A percentile compares a stretch with the other conserved stretches of the same genome.
Evolutionary conservation across 2,329 filamentous ascomycete genomes (phyloP).

Genomic region (Trichoderma koningiopsis): DNA sequence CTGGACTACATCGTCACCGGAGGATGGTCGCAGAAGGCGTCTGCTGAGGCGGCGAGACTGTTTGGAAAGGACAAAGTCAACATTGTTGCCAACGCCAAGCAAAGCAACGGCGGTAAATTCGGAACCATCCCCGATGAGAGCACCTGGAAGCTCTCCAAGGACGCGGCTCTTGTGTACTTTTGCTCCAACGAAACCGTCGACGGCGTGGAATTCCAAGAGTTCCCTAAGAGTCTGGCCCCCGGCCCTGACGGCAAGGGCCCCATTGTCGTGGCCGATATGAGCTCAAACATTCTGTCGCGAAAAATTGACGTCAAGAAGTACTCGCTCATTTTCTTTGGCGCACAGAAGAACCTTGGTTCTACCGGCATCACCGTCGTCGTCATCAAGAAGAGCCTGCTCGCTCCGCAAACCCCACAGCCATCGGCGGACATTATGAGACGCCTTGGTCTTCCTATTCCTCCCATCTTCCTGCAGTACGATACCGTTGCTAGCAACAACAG

Average conservation of each 20-base stretch:
- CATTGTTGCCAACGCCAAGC: slow-evolving; percentile 68
- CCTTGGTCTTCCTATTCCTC: slow-evolving; percentile 75
- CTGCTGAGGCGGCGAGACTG: slow-evolving; percentile 72
- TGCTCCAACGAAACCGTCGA: slow-evolving; percentile 96
- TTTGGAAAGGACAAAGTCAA: slow-evolving; percentile 57
- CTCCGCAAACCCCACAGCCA: slow-evolving; percentile 66
- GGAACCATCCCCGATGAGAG: slow-evolving; percentile 77
- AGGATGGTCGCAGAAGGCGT: slow-evolving; percentile 84
- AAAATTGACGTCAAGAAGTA: slow-evolving; percentile 77
- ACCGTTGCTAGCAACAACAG: slow-evolving; percentile 90
- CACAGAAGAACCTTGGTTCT: slow-evolving; percentile 90
- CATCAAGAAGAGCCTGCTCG: slow-evolving; percentile 77
- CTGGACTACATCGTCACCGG: slow-evolving; percentile 79
- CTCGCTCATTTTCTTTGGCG: slow-evolving; percentile 85
- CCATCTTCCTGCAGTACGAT: slow-evolving; percentile 80
- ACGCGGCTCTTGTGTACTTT: slow-evolving; percentile 78
- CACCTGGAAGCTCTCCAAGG: slow-evolving; percentile 72
- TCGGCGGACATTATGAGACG: slow-evolving; percentile 64
- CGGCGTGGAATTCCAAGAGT: slow-evolving; percentile 83
- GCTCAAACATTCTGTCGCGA: slow-evolving; percentile 86
- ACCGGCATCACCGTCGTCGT: slow-evolving; percentile 86
- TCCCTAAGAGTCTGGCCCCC: slow-evolving; percentile 65
- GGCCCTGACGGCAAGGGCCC: slow-evolving; percentile 63
- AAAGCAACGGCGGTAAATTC: slow-evolving; percentile 75
- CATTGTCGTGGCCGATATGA: slow-evolving; percentile 90